Conservation (phyloP, 1,139 yeast genomes). For the Pichia sp. region DNA sequence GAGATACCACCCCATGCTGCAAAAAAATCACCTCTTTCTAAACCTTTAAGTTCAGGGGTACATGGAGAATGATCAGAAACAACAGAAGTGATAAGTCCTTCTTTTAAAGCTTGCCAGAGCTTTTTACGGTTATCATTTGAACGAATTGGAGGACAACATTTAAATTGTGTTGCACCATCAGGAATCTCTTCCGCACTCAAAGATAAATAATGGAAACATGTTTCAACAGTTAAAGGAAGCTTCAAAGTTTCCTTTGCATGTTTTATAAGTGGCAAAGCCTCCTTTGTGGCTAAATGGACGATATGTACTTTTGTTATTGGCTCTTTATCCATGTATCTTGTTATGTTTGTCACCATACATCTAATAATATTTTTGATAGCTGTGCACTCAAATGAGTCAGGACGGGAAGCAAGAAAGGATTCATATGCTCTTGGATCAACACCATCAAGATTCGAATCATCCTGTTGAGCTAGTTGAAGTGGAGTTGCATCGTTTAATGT, state of each 20-base stretch:
- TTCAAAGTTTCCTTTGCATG: conserved; percentile 51
- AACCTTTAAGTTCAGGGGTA: conserved; percentile 79
- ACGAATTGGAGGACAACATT: conserved; percentile 94
- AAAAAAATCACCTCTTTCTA: conserved; percentile 79
- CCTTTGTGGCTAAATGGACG: conserved; percentile 81
- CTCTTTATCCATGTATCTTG: conserved; percentile 48
- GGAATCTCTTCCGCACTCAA: conserved; percentile 72
- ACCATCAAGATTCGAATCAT: conserved; percentile 32
- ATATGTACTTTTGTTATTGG: conserved; percentile 76
- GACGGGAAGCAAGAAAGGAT: conserved; percentile 76
- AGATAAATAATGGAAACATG: conserved; percentile 86
- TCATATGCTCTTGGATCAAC: conserved; percentile 65
- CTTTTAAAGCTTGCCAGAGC: conserved; percentile 70
- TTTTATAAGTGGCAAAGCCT: conserved; percentile 65
- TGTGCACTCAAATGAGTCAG: conserved; percentile 78
- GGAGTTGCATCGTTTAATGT: conserved; percentile 32
- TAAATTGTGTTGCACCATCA: conserved; percentile 69
- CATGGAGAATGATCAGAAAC: conserved; percentile 97
- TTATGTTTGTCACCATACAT: conserved; percentile 62
- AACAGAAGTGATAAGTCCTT: conserved; percentile 67
- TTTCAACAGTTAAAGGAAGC: conserved; percentile 70
- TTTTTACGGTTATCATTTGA: conserved; percentile 58
- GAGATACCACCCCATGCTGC: conserved; percentile 98
- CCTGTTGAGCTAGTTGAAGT: conserved; percentile 38
- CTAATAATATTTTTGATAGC: conserved; percentile 68